Evolutionary conservation across 805 yeast species (phyloP), one percentile per base, ranked within the genome.

Genomic region (Saccharomycodes ludwigii): DNA sequence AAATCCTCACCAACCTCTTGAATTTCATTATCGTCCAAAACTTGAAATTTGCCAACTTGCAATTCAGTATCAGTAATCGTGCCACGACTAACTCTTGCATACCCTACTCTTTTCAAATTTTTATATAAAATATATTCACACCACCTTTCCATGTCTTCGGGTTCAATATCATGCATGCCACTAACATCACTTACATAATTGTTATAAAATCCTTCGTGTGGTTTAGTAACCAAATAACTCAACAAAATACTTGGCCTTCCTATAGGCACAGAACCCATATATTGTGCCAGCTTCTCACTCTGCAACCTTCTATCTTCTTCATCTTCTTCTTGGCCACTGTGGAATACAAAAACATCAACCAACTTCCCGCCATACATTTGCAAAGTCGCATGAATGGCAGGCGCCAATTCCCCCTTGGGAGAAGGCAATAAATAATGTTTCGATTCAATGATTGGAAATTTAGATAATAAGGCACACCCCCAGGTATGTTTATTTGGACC

Each of bases 401-500:
- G 98, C 0, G 98, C 98, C 33, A 91, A 65, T 62, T 91, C 98
- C 12, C 98, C 98, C 20, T 82, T 95, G 2, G 98, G 98, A 5
- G 95, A 82, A 4, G 98, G 98, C 35, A 88, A 61, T 43, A 91
- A 65, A 52, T 86, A 93, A 54, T 91, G 98, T 1, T 85, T 74
- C 3, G 96, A 84, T 48, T 78, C 72, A 35, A 91, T 44, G 39
- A 91, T 91, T 19, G 98, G 98, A 68, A 88, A 91, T 51, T 86
- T 84, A 14, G 96, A 86, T 42, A 91, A 63, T 39, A 91, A 64
- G 2, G 91, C 91, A 30, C 86, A 79, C 25, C 98, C 98, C 98
- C 98, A 91, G 0, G 98, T 91, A 59, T 91, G 97, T 55, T 86
- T 79, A 53, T 85, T 83, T 33, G 97, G 96, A 10, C 96, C 95